phyloP scores from a whole-genome alignment of 306 rosid genomes.

The Hippophae gyantsensis region DNA sequence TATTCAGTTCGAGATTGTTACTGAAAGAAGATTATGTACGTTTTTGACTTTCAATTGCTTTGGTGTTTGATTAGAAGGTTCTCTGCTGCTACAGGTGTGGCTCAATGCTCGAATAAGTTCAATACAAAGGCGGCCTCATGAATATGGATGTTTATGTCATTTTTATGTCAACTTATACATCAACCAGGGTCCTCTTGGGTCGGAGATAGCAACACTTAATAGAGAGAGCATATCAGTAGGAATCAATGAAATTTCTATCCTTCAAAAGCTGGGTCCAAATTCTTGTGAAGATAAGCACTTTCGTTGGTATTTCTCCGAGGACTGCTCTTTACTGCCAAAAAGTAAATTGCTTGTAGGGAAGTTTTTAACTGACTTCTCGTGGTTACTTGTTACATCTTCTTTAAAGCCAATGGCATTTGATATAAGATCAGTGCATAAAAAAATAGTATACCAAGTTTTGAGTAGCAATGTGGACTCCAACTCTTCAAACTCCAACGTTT shows the following conservation, averaged over 20 bases:
- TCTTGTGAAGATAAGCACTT: conserved; percentile 42
- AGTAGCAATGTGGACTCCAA: conserved; percentile 17
- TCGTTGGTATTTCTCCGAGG: conserved; percentile 68
- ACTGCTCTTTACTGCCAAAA: conserved; percentile 41
- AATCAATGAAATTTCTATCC: conserved; percentile 52
- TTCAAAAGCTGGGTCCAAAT: conserved; percentile 48
- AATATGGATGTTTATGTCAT: conserved; percentile 51
- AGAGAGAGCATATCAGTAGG: conserved; percentile 47
- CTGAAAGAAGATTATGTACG: too few species aligned
- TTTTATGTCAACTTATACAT: conserved; percentile 62
- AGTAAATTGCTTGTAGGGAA: conserved; percentile 63
- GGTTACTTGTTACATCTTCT: conserved; percentile 63
- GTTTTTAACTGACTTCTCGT: conserved; percentile 60
- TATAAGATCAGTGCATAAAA: conserved; percentile 55
- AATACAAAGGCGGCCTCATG: conserved; percentile 70
- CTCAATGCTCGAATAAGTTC: conserved; percentile 81
- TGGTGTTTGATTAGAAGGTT: too few species aligned
- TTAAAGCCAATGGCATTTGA: conserved; percentile 49
- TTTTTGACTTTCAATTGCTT: too few species aligned
- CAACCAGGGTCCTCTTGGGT: conserved; percentile 70
- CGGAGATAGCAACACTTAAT: conserved; percentile 48
- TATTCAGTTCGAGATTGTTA: too few species aligned
- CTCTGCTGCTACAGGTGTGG: conserved; percentile 40
- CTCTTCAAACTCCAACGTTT: conserved; percentile 21
- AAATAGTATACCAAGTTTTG: conserved; percentile 61